Base-by-base conservation (phyloP, 1,284 basidiomycete species). In the Heterobasidion occidentale region DNA sequence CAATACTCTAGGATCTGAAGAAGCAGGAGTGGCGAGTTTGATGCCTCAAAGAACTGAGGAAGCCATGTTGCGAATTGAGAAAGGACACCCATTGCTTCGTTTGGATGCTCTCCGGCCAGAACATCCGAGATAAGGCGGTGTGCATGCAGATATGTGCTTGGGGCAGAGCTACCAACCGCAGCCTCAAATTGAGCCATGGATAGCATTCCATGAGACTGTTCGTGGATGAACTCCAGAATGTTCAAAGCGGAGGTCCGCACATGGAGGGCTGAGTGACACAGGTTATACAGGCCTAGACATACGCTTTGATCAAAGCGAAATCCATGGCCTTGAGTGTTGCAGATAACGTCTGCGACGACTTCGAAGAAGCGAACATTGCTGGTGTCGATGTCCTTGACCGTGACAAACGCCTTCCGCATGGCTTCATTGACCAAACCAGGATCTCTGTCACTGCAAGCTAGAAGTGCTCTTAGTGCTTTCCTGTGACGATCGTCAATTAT, bases 261-360 rank as follows among this genome's bases (percentile, higher is more conserved):
- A 35, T 78, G 75, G 2, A 78, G 64, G 36, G 83, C 77, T 2
- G 84, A 81, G 68, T 96, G 90, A 38, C 90, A 90, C 3, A 98
- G 79, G 68, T 96, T 96, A 19, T 90, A 86, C 9, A 97, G 73
- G 0, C 88, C 90, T 5, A 96, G 76, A 63, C 88, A 94, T n/a
- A 86, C 79, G 9, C 85, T 75, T 65, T 96, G 92, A 35, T 82
- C 76, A 63, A 92, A 90, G 9, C 77, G 80, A 68, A 94, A 88
- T 35, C 76, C 74, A 63, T 83, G 86, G 15, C 67, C 68, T 7
- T 84, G 77, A 8, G 71, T 70, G 3, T 77, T 80, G 64, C 86
- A 81, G 36, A 91, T 75, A n/a, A 88, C 79, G 48, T 92, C 88
- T 1, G 83, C 80, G 1, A 95, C 76, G 27, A 90, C 84, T 62